These are phyloP conservation scores for Durio zibethinus DNA, from an alignment of 345 rosid genomes.

Conservation along the genomic window DNA sequence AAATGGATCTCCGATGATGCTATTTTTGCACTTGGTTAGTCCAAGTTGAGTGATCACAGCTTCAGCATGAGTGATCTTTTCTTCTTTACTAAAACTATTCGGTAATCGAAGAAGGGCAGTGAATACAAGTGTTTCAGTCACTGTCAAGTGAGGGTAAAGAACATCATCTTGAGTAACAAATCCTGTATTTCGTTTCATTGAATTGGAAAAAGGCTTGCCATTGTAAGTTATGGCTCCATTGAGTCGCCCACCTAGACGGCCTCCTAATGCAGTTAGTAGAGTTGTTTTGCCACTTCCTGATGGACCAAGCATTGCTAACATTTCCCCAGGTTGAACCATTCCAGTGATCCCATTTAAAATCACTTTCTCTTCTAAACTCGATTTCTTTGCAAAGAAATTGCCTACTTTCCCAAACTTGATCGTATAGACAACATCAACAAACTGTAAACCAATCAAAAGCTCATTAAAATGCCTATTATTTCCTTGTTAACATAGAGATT, in stretches of 20 bases:
- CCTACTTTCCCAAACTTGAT: slow-evolving; percentile 13
- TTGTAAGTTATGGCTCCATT: slow-evolving; percentile 42
- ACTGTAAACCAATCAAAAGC: slow-evolving; percentile 24
- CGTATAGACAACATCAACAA: slow-evolving; percentile 39
- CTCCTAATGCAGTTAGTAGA: slow-evolving; percentile 47
- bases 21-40: slow-evolving; percentile 40
- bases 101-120: slow-evolving; percentile 50
- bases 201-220: slow-evolving; percentile 35
- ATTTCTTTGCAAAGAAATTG: background rate
- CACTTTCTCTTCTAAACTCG: slow-evolving; percentile 30
- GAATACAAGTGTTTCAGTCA: slow-evolving; percentile 52
- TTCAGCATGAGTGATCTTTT: slow-evolving; percentile 45
- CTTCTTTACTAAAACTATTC: slow-evolving; percentile 26
- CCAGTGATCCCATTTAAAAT: slow-evolving; percentile 49
- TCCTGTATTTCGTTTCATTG: slow-evolving; percentile 39
- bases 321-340: slow-evolving; percentile 40
- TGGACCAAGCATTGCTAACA: slow-evolving; percentile 56
- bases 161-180: slow-evolving; percentile 51
- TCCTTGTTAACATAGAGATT: no score
- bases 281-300: slow-evolving; percentile 67
- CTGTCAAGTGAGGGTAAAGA: slow-evolving; percentile 51
- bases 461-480: no score
- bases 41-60: slow-evolving; percentile 42
- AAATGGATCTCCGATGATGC: slow-evolving; percentile 38
- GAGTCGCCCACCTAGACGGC: slow-evolving; percentile 31